Conservation (phyloP, 139 green algal species). For the Chlamydomonas applanata region DNA sequence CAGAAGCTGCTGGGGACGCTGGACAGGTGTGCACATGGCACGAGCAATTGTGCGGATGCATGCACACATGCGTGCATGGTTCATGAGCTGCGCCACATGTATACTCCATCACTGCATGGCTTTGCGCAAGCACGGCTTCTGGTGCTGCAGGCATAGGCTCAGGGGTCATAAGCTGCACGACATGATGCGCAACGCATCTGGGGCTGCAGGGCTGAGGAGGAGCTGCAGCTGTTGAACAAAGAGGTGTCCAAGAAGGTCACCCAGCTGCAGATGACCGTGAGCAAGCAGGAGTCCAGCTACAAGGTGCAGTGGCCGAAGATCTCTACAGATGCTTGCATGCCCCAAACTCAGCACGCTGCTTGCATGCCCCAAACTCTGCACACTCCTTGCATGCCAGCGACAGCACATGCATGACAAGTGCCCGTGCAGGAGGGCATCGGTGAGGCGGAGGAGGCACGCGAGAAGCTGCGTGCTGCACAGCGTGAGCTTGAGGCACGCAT, state of each 20-base stretch:
- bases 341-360: neutral
- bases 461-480: neutral
- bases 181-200: neutral
- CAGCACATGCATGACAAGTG: neutral
- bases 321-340: neutral
- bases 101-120: no score
- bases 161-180: no score
- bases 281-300: neutral
- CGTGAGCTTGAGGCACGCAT: constrained; percentile 10
- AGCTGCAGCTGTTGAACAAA: constrained; percentile 16
- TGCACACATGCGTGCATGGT: no score
- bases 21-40: constrained; percentile 7
- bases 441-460: neutral
- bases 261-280: constrained; percentile 2
- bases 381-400: no score
- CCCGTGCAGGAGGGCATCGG: neutral
- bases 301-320: constrained; percentile 6
- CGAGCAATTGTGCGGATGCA: no score
- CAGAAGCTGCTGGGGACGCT: constrained; percentile 11
- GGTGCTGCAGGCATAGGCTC: neutral
- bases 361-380: neutral
- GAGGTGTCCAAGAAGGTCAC: constrained; percentile 14
- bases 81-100: no score
- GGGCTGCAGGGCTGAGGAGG: constrained; percentile 12
- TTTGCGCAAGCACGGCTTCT: no score